Evolutionary conservation across 2,329 filamentous ascomycete species (phyloP).

Genomic region (Bipolaris gigantea): DNA sequence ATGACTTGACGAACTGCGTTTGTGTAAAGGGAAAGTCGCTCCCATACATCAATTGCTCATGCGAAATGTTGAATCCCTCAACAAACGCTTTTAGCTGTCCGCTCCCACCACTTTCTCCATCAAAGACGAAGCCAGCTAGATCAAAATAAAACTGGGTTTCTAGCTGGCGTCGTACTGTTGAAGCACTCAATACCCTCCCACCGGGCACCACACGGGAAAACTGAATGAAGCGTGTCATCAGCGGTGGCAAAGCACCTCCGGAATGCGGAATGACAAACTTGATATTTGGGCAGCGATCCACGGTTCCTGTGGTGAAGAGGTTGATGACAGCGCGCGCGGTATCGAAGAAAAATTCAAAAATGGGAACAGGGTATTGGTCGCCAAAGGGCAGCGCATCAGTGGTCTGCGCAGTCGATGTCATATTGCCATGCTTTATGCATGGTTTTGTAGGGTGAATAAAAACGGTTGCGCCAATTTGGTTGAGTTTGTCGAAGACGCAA

Average conservation of each 20-base stretch:
- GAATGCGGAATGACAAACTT: conserved; percentile 54
- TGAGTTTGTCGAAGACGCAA: conserved; percentile 53
- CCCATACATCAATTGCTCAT: conserved; percentile 54
- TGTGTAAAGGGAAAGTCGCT: conserved; percentile 58
- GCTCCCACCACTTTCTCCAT: conserved; percentile 36
- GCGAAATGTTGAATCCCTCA: conserved; percentile 43
- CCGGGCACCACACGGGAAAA: conserved; percentile 47
- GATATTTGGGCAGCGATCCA: conserved; percentile 51
- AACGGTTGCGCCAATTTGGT: conserved; percentile 51
- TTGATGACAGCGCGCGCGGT: conserved; percentile 54
- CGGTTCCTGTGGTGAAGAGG: conserved; percentile 53
- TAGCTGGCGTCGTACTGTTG: conserved; percentile 38
- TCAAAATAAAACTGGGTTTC: conserved; percentile 55
- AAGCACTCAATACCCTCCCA: conserved; percentile 29
- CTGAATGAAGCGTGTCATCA: conserved; percentile 50
- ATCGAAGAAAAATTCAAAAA: conserved; percentile 59
- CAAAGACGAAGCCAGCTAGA: conserved; percentile 55
- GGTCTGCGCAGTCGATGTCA: conserved; percentile 3
- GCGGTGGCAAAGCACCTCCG: conserved; percentile 51
- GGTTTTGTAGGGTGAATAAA: conserved; percentile 61
- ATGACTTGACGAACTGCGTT: conserved; percentile 39
- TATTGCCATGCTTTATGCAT: conserved; percentile 34
- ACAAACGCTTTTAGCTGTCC: conserved; percentile 55
- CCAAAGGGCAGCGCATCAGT: conserved; percentile 44
- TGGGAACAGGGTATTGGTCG: conserved; percentile 47